Percentiles rank a stretch among this genome's conserved stretches.
These are phyloP conservation scores for Boletus huronensis DNA, from an alignment of 768 basidiomycete genomes.

Conservation along the genomic window DNA sequence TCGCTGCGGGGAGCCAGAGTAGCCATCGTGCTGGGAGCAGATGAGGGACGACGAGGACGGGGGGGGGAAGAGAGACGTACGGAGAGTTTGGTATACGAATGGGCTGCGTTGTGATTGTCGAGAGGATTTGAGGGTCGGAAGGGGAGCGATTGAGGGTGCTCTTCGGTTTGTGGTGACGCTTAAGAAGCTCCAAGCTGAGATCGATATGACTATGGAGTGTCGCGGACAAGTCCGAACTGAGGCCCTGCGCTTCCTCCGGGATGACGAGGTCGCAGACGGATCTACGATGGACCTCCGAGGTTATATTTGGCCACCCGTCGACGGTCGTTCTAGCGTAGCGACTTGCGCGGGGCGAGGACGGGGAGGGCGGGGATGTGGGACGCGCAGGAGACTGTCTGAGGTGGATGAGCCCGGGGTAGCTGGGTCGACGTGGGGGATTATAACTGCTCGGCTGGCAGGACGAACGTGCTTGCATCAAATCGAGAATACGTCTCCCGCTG, in stretches of 20 bases:
- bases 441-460: slow-evolving; percentile 22
- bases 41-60: slow-evolving; percentile 12
- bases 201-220: slow-evolving; percentile 32
- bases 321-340: slow-evolving; percentile 6
- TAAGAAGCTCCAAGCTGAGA: slow-evolving; percentile 41
- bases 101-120: slow-evolving; percentile 60
- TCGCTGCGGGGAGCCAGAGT: slow-evolving; percentile 59
- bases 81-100: slow-evolving; percentile 50
- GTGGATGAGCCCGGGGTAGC: slow-evolving; percentile 14
- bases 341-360: slow-evolving; percentile 22
- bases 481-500: slow-evolving; percentile 7
- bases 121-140: slow-evolving; percentile 54
- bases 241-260: slow-evolving; percentile 26
- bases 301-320: slow-evolving; percentile 3
- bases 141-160: slow-evolving; percentile 41
- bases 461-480: slow-evolving; percentile 36
- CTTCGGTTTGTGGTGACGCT: slow-evolving; percentile 63
- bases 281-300: slow-evolving; percentile 11
- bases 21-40: slow-evolving; percentile 45
- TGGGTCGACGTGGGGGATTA: slow-evolving; percentile 17
- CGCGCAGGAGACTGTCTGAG: slow-evolving; percentile 4
- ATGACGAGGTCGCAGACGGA: slow-evolving; percentile 31
- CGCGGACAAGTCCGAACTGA: slow-evolving; percentile 34
- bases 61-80: slow-evolving; percentile 23
- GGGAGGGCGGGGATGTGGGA: slow-evolving; percentile 8